Evolutionary conservation across 2,329 filamentous ascomycete genomes (phyloP).

Genomic region (Scedosporium apiospermum): DNA sequence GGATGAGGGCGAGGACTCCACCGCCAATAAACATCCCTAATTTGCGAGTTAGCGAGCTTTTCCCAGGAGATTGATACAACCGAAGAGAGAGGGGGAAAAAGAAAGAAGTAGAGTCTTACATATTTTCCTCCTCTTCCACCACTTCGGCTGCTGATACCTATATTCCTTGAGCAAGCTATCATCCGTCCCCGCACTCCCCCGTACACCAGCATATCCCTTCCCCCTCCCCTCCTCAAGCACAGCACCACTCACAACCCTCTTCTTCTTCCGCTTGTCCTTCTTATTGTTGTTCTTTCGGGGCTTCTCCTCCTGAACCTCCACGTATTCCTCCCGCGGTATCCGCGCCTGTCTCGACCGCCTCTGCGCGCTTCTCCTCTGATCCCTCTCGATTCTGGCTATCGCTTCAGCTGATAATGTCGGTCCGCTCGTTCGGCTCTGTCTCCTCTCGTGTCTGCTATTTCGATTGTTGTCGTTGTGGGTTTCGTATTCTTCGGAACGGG

Average conservation of each 20-base stretch:
- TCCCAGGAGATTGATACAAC: not conserved
- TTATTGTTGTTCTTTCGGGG: constrained; percentile 7
- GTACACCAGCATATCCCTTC: constrained; percentile 26
- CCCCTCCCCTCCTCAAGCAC: constrained; percentile 61
- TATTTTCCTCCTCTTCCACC: constrained; percentile 7
- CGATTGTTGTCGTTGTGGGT: constrained; percentile 20
- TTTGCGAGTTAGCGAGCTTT: constrained; percentile 22
- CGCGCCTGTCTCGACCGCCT: constrained; percentile 29
- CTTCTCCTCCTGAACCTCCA: constrained; percentile 11
- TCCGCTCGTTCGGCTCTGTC: constrained; percentile 11
- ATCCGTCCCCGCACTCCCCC: constrained; percentile 38
- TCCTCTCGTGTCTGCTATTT: constrained; percentile 18
- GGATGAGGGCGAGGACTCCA: constrained; percentile 46
- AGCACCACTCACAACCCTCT: constrained; percentile 60
- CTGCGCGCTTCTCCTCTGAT: constrained; percentile 44
- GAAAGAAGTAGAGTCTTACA: constrained; percentile 1
- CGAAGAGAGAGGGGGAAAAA: not conserved
- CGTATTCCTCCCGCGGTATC: constrained; percentile 24
- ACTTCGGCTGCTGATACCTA: not conserved
- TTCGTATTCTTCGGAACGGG: constrained; percentile 1
- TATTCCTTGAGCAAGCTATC: constrained; percentile 38
- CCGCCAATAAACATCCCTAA: constrained; percentile 48
- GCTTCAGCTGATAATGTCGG: constrained; percentile 40
- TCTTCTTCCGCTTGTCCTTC: constrained; percentile 31
- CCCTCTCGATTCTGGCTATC: constrained; percentile 55